Base-by-base conservation (phyloP, 1,284 basidiomycete genomes). In the Rhodotorula sp. region DNA sequence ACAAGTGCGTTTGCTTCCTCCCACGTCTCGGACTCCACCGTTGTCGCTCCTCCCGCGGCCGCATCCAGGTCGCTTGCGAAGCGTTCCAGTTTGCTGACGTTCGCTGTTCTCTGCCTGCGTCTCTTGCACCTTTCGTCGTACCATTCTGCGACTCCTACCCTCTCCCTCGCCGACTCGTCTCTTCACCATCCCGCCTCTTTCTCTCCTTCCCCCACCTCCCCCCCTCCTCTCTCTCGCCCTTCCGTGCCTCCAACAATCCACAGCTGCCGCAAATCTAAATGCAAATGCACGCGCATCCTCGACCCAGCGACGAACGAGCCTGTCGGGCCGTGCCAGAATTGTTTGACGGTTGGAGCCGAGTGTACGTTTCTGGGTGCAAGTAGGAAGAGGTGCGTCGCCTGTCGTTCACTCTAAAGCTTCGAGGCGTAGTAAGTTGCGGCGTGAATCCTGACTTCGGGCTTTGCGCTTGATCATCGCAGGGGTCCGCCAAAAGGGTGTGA, bases 301-400 rank as follows among this genome's bases (percentile, higher is more conserved):
- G 82, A 82, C 48, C 79, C 79, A 10, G 63, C 69, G 13, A 61
- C 65, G 34, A 46, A 54, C 56, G 65, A 68, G 9, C 70, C 73
- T 1, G 67, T 71, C 31, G 73, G 74, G 8, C 68, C 69, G 9
- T 77, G 76, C 62, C 59, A 72, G 57, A 77, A 77, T 58, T 77
- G 76, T 60, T 54, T 66, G 24, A 59, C 64, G 9, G 69, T 65
- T 13, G 64, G 70, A 22, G 44, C 74, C 85, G 88, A 86, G 56
- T 92, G 90, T 77, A 92, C 90, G 0, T 92, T 89, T 79, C 83
- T 91, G 52, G 90, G 90, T 2, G 89, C 89, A 6, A 90, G 87
- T 16, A 85, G 89, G 71, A 92, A 92, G 78, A 86, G 78, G 75
- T 76, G 53, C 47, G 75, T 68, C 40, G 37, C 16, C 37, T 22